Evolutionary conservation across 331 rosid species (phyloP).

Genomic region (Phaseolus coccineus): DNA sequence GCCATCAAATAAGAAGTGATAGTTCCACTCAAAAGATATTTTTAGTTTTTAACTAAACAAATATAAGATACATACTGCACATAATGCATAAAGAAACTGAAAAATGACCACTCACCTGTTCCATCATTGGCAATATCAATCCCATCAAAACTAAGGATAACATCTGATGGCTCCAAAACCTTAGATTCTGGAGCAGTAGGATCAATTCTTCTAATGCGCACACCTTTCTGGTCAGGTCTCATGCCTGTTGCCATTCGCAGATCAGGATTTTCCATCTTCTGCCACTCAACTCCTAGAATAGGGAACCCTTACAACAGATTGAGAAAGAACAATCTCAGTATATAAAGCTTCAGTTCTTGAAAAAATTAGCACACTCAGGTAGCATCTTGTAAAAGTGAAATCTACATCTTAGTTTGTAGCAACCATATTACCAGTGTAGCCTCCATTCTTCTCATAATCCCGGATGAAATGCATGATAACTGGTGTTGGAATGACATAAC

Average conservation of each 20-base stretch:
- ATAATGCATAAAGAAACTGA: conserved; percentile 14
- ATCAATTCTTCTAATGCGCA: conserved; percentile 81
- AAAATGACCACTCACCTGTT: conserved; percentile 59
- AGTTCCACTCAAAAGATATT: conserved; percentile 15
- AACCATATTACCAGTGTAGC: conserved; percentile 67
- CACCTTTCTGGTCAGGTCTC: conserved; percentile 81
- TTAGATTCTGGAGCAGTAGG: conserved; percentile 78
- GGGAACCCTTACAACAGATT: conserved; percentile 71
- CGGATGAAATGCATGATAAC: conserved; percentile 80
- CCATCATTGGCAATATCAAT: conserved; percentile 84
- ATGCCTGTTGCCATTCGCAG: conserved; percentile 69
- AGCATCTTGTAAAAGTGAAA: conserved; percentile 37
- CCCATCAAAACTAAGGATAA: conserved; percentile 82
- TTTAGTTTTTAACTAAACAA: conserved; percentile 31
- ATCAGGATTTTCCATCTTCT: conserved; percentile 94
- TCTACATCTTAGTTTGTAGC: conserved; percentile 32
- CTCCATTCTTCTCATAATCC: conserved; percentile 82
- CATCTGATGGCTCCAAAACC: conserved; percentile 80
- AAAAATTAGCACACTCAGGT: neutral
- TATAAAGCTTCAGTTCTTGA: conserved; percentile 23
- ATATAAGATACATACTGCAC: conserved; percentile 23
- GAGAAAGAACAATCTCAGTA: conserved; percentile 22
- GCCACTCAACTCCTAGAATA: conserved; percentile 85
- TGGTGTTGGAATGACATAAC: conserved; percentile 84
- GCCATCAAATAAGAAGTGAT: conserved; percentile 23